These are phyloP conservation scores for Rosa rugosa DNA, from an alignment of 306 rosid species.

Conservation along the genomic window DNA sequence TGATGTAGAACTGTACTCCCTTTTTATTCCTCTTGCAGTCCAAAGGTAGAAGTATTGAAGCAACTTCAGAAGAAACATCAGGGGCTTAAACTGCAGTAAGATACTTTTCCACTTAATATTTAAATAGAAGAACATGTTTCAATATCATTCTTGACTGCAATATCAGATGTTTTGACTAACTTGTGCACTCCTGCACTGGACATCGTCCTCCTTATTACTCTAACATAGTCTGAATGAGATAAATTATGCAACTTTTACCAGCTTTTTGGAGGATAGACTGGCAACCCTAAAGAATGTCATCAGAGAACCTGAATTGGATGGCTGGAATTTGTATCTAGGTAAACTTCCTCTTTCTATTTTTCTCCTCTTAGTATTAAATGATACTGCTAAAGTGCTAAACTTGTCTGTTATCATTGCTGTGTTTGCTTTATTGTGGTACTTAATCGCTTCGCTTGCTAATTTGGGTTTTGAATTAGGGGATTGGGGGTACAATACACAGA, in stretches of 20 bases:
- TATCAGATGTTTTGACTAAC: not conserved
- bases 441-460: constrained; percentile 13
- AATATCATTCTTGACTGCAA: not conserved
- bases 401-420: not conserved
- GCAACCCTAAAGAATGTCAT: constrained; percentile 82
- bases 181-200: not conserved
- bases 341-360: constrained; percentile 12
- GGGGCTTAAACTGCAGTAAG: constrained; percentile 78
- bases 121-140: constrained; percentile 2
- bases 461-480: constrained; percentile 45
- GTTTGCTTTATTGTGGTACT: not conserved
- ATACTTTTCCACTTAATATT: constrained; percentile 5
- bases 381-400: not conserved
- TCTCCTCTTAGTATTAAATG: not conserved
- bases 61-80: constrained; percentile 71
- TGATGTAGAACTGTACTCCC: not conserved
- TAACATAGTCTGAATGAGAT: constrained; percentile 16
- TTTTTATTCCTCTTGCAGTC: constrained; percentile 44
- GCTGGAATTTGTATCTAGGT: constrained; percentile 85
- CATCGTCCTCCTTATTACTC: not conserved
- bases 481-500: constrained; percentile 87
- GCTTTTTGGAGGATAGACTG: constrained; percentile 87
- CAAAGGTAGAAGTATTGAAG: constrained; percentile 84
- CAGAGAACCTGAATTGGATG: constrained; percentile 74
- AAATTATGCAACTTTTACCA: constrained; percentile 30